Conservation (phyloP, 2,329 filamentous ascomycete species). For the Albifimbria verrucaria region DNA sequence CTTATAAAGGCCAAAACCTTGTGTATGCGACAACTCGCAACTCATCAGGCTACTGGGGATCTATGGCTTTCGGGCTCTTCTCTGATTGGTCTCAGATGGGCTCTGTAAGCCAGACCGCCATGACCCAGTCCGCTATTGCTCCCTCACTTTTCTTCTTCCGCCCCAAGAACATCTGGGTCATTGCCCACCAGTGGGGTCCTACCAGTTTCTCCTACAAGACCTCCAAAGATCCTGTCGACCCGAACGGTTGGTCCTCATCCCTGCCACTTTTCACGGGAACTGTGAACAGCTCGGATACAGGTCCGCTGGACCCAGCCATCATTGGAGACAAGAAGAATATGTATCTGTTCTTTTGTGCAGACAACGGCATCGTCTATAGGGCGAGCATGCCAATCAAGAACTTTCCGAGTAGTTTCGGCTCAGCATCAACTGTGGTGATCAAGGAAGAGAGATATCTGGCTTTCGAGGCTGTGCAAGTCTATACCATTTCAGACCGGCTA, state of each 20-base stretch:
- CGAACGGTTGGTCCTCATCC: conserved; percentile 51
- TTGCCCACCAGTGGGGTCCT: conserved; percentile 60
- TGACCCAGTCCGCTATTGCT: conserved; percentile 46
- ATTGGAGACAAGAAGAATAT: conserved; percentile 58
- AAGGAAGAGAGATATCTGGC: conserved; percentile 52
- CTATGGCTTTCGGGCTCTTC: conserved; percentile 54
- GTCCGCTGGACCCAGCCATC: conserved; percentile 57
- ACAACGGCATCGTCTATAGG: conserved; percentile 63
- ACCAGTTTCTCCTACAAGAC: conserved; percentile 57
- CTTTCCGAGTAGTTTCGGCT: conserved; percentile 58
- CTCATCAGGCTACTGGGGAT: conserved; percentile 39
- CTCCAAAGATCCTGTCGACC: conserved; percentile 51
- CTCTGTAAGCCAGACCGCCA: conserved; percentile 47
- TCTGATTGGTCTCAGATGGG: conserved; percentile 50
- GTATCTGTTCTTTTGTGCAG: conserved; percentile 65
- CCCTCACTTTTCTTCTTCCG: conserved; percentile 60
- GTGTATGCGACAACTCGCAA: background rate
- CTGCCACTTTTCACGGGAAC: conserved; percentile 53
- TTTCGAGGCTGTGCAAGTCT: conserved; percentile 64
- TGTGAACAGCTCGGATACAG: conserved; percentile 46
- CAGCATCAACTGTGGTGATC: conserved; percentile 43
- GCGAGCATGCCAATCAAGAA: conserved; percentile 56
- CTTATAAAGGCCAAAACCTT: background rate
- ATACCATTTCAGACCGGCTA: conserved; percentile 38
- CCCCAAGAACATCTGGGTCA: conserved; percentile 57